Base-by-base conservation (phyloP, 441 rosid genomes). In the Sinapis alba region DNA sequence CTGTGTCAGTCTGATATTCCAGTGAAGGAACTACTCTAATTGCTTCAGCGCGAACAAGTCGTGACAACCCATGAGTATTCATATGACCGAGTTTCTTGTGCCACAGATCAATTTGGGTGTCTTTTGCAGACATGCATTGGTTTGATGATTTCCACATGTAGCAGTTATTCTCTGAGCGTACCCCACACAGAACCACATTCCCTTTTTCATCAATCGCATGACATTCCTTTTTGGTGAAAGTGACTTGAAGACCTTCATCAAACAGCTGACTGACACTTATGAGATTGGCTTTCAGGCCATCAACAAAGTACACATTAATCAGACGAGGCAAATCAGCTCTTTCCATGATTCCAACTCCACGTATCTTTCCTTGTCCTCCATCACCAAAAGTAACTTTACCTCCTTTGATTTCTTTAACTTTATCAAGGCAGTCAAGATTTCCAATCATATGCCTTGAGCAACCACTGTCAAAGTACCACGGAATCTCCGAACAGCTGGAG, bases 1-100 rank as follows among this genome's bases (percentile, higher is more conserved):
- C 8, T 1, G 0, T 8, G 0, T 1, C 5, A 0, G 11, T 7
- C 1, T 7, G 1, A 2, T 18, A 11, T 7, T 50, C 21, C 0
- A 50, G 0, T 0, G 2, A 2, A 0, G 56, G 18, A 0, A 50
- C 21, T 0, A 21, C 56, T 7, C 56, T 0, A 0, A 50, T 12
- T 0, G 18, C 56, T 2, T 16, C 54, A 6, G 20, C 56, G 2
- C 3, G 8, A 0, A 50, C 56, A 0, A 50, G 1, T 6, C 21
- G 2, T 0, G 21, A 0, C 4, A 50, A 5, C 0, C 56, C 56
- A 50, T 18, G 4, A 0, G 4, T 2, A 1, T 19, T 50, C 21
- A 50, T 50, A 4, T 50, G 56, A 0, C 21, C 21, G 0, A 50
- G 1, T 3, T 7, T 50, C 23, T 16, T 50, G 4, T 50, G 21